Conservation (phyloP, 2,329 filamentous ascomycete genomes). For the Akanthomyces dipterigenus region DNA sequence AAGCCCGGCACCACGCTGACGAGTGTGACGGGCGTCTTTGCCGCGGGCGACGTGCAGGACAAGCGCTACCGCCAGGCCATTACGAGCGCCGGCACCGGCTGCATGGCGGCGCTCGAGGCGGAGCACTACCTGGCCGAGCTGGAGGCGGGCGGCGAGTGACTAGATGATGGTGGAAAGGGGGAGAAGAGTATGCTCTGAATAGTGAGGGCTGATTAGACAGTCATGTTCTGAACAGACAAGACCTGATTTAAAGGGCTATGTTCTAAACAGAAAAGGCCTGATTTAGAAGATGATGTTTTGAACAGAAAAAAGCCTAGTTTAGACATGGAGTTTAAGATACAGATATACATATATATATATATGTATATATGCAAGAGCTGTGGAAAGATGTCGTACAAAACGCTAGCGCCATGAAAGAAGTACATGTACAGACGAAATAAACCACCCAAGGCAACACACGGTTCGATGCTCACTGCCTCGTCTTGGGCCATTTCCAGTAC, state of each 20-base stretch:
- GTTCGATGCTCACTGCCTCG: too few relatives aligned
- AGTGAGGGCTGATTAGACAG: too few relatives aligned
- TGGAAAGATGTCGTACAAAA: too few relatives aligned
- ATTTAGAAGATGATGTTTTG: constrained; percentile 5
- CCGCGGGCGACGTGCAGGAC: constrained; percentile 95
- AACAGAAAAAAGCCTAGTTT: not conserved
- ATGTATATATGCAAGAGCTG: not conserved
- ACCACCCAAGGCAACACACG: too few relatives aligned
- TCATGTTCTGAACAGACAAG: too few relatives aligned
- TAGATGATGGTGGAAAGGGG: not conserved
- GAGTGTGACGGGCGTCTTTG: constrained; percentile 86
- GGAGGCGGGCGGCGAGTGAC: constrained; percentile 39
- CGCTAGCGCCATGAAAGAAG: too few relatives aligned
- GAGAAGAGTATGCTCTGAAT: constrained; percentile 6
- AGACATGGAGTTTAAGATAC: not conserved
- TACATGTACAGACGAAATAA: too few relatives aligned
- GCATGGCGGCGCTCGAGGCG: constrained; percentile 90
- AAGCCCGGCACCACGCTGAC: constrained; percentile 83
- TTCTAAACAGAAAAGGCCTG: too few relatives aligned
- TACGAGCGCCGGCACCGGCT: constrained; percentile 92
- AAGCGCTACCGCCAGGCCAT: constrained; percentile 98
- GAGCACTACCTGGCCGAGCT: constrained; percentile 85
- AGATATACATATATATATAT: not conserved
- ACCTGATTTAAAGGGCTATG: too few relatives aligned
- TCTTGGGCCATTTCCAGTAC: constrained; percentile 6